Conservation (phyloP, 2,329 filamentous ascomycete genomes). For the Zopfia rhizophila region DNA sequence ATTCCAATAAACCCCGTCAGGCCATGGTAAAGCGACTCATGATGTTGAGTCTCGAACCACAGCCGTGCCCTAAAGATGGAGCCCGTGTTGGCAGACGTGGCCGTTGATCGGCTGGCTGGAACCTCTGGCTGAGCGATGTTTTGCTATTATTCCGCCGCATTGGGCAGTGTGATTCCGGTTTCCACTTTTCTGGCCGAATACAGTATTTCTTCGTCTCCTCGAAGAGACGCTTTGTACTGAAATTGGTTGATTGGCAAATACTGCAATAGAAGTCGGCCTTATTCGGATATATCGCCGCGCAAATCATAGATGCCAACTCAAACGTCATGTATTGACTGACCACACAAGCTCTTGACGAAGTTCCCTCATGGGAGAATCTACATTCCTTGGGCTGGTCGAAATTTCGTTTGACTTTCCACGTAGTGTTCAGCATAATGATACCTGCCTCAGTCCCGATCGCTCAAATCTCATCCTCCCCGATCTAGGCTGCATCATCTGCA, state of each 20-base stretch:
- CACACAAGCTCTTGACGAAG: no score
- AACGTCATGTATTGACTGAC: constrained; percentile 18
- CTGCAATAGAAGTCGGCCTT: constrained; percentile 2
- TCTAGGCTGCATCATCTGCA: constrained; percentile 7
- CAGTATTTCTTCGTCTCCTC: no score
- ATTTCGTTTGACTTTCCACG: no score
- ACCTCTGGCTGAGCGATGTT: constrained; percentile 20
- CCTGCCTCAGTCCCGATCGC: constrained; percentile 1
- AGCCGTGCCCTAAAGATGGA: constrained; percentile 9
- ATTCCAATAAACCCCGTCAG: no score
- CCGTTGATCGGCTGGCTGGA: constrained; percentile 27
- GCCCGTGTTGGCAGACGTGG: constrained; percentile 22
- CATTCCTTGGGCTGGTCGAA: no score
- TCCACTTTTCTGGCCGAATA: no score
- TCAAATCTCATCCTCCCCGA: not conserved
- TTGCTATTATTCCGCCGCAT: constrained; percentile 9
- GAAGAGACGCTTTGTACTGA: constrained; percentile 11
- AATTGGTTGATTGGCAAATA: constrained; percentile 28
- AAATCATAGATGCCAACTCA: constrained; percentile 25
- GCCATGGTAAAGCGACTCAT: constrained; percentile 12
- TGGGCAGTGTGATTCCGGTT: no score
- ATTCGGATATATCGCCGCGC: constrained; percentile 17
- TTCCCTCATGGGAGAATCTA: no score
- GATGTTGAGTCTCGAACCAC: constrained; percentile 5
- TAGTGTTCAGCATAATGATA: no score